Percentiles rank a stretch among this genome's conserved stretches.
Conservation (phyloP, 192 early-diverging fungal species). For the Umbelopsis sp. region DNA sequence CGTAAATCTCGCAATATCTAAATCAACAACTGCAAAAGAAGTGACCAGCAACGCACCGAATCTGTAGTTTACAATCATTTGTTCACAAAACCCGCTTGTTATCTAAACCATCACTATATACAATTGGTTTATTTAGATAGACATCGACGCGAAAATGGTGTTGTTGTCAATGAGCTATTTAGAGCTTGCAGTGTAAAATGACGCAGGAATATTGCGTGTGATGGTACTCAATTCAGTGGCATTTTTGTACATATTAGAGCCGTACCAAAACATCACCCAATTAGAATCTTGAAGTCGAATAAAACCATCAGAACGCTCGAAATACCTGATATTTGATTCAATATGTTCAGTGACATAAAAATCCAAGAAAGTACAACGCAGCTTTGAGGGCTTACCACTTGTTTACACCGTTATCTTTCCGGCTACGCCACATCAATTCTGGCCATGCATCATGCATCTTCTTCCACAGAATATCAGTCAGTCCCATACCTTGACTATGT, state of each 20-base stretch:
- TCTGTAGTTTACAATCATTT: no score
- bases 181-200: constrained; percentile 16
- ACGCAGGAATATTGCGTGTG: constrained; percentile 35
- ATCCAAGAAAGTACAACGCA: background rate
- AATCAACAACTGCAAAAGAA: no score
- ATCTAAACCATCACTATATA: background rate
- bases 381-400: constrained; percentile 69
- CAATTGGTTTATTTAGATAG: background rate
- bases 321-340: constrained; percentile 64
- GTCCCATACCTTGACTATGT: constrained; percentile 85
- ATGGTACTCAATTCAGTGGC: constrained; percentile 30
- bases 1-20: no score
- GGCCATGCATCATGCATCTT: constrained; percentile 70
- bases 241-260: constrained; percentile 41
- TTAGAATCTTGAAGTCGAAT: constrained; percentile 59
- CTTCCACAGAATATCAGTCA: constrained; percentile 95
- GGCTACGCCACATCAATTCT: constrained; percentile 81
- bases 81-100: no score
- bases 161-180: background rate
- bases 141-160: background rate
- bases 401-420: constrained; percentile 87
- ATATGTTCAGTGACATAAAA: background rate
- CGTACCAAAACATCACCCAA: constrained; percentile 94
- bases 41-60: no score
- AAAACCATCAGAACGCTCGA: constrained; percentile 88